Base-by-base conservation (phyloP, 2,329 filamentous ascomycete species). In the Ceratocystis destructans region DNA sequence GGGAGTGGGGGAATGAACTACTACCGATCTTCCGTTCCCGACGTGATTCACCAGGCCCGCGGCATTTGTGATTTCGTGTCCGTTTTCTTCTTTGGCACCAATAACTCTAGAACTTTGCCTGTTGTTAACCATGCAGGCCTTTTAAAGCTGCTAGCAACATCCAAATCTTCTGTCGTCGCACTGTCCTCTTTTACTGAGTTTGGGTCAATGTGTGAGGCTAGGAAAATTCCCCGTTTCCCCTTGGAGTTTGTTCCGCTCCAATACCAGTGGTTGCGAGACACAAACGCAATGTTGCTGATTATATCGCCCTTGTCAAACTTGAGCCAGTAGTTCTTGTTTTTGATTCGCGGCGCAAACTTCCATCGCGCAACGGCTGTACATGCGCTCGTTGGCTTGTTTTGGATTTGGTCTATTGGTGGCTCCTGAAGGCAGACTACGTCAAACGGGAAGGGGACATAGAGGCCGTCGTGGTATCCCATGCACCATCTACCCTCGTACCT, bases 241-340 rank as follows among this genome's bases (percentile, higher is more conserved):
- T 79, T 81, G 46, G 78, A 70, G 67, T 81, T 83, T 17, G 74
- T 79, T 1, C 81, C 81, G 0, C 78, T 78, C 81, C 81, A 83
- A 72, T 80, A 83, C 81, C 81, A 83, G 68, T 81, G 79, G 12
- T 79, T 78, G 25, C 75, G 73, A 66, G 79, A 76, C 1, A 75
- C 70, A 76, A 80, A 83, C 64, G 75, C 76, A 28, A 83, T 89
- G 74, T 86, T 89, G 69, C 79, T 84, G 17, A 88, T 86, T 2
- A 80, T 77, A 69, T 89, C 86, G 22, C 83, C 83, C 72, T 86
- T 87, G 37, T 86, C 84, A 71, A 89, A 83, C 69, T 76, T 78
- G n/a, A 84, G 74, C 82, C 82, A 84, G 10, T 77, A 72, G 33
- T 76, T 76, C 25, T 72, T 72, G 12, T 72, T 69, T 65, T 70